Evolutionary conservation across 1,139 yeast species (phyloP), one percentile per base, ranked within the genome.

Genomic region (Pichia sp.): DNA sequence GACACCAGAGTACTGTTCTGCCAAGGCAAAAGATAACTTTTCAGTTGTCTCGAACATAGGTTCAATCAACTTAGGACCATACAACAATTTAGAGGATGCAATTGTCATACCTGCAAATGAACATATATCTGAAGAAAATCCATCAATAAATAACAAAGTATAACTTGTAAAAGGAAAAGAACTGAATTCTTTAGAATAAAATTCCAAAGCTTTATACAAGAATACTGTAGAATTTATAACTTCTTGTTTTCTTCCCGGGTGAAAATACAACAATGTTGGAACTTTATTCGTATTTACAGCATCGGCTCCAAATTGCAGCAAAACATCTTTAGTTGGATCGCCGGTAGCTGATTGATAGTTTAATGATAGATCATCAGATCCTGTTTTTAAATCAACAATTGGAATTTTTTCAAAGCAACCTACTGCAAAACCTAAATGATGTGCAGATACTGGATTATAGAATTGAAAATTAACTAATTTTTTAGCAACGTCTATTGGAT

Each of bases 1-100:
- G 33, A 94, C 82, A 8, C 97, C 97, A 1, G 95, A 77, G 96
- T 97, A 94, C 60, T 94, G 98, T 6, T 78, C 73, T 0, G 98
- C 86, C 32, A 94, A 65, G 0, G 87, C 79, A 47, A 79, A 76
- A 1, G 92, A 73, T 8, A 92, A 61, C 0, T 69, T 61, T 50
- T 86, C 89, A 0, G 96, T 86, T 1, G 80, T 74, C 0, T 77
- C 60, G 54, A 85, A 80, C 51, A 87, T 71, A 0, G 96, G 94
- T 55, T 94, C 98, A 33, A 92, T 80, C 16, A 81, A 69, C 40
- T 78, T 78, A 0, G 94, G 74, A 0, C 94, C 82, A 56, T 87
- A 92, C n/a, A 92, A 63, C 11, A 89, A 62, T 30, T 73, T 68
- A 25, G 82, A 80, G 52, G 77, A 78, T 31, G 84, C 69, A 2